Evolutionary conservation across 148 eudicot genomes (phyloP).

Genomic region (Cornus florida): DNA sequence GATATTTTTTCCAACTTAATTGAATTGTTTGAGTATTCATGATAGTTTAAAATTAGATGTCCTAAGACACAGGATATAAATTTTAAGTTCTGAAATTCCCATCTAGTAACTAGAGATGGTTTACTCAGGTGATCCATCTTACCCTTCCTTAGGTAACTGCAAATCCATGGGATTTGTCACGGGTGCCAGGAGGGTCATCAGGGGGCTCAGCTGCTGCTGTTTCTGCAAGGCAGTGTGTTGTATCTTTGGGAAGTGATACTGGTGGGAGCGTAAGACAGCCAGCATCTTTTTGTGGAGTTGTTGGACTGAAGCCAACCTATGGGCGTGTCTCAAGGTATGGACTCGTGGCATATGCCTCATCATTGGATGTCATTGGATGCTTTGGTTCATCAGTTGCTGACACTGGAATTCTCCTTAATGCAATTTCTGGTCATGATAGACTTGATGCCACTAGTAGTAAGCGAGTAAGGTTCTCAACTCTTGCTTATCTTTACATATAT

Average conservation of each 20-base stretch:
- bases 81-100: constrained; percentile 19
- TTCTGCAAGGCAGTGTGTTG: constrained; percentile 96
- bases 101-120: constrained; percentile 49
- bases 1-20: neutral
- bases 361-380: constrained; percentile 95
- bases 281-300: constrained; percentile 97
- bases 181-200: constrained; percentile 99
- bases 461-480: constrained; percentile 41
- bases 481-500: neutral
- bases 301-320: constrained; percentile 96
- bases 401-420: constrained; percentile 80
- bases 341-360: constrained; percentile 98
- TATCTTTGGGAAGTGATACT: constrained; percentile 93
- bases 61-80: neutral
- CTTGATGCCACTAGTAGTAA: constrained; percentile 89
- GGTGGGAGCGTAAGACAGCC: constrained; percentile 99
- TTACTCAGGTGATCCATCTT: constrained; percentile 83
- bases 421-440: constrained; percentile 88
- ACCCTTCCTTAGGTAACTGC: constrained; percentile 84
- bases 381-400: constrained; percentile 97
- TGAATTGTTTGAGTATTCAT: neutral
- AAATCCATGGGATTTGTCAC: constrained; percentile 93
- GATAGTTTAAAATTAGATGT: neutral
- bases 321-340: constrained; percentile 99
- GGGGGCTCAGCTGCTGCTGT: constrained; percentile 99